Base-by-base conservation (phyloP, 257 asterid genomes). In the Solanum pimpinellifolium region DNA sequence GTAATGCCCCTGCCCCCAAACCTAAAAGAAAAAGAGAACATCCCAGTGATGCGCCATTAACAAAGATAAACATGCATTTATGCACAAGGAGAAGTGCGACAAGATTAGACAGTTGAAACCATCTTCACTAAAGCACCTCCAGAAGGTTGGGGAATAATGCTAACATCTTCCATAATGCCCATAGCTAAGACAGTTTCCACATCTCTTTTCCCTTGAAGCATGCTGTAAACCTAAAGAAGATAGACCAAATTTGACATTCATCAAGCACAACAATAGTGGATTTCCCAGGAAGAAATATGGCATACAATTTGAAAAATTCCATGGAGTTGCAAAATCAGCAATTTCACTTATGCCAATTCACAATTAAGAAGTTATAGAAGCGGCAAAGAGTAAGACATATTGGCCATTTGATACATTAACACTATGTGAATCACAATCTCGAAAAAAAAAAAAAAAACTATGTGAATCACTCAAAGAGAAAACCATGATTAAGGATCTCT, bases 121-220 rank as follows among this genome's bases (percentile, higher is more conserved):
- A 81, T 88, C 85, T 88, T 89, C 87, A 86, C 76, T 74, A 90
- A 87, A 81, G 91, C 92, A 97, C 99, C 99, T 88, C 96, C 97
- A 75, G 98, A 94, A 60, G 98, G 99, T 93, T 95, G 99, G 37
- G 99, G 99, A 90, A 97, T 91, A 88, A 97, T 95, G 92, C 98
- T 97, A 86, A 95, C 98, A 66, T 96, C 99, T 82, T 95, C 99
- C 98, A 95, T 94, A 87, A 95, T 92, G 88, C 99, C 99, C 98
- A 97, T 95, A 59, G 99, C 95, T 89, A 97, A 85, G 88, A 97
- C 92, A 66, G 99, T 97, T 86, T 97, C 99, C 47, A 93, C 98
- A 89, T 97, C 99, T 92, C 99, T 90, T 94, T 95, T 97, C 86
- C 99, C 99, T 90, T 97, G 99, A 90, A 97, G 94, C 98, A 96